These are phyloP conservation scores for Aristolochia californica DNA, from an alignment of 164 flowering plant species.

Conservation along the genomic window DNA sequence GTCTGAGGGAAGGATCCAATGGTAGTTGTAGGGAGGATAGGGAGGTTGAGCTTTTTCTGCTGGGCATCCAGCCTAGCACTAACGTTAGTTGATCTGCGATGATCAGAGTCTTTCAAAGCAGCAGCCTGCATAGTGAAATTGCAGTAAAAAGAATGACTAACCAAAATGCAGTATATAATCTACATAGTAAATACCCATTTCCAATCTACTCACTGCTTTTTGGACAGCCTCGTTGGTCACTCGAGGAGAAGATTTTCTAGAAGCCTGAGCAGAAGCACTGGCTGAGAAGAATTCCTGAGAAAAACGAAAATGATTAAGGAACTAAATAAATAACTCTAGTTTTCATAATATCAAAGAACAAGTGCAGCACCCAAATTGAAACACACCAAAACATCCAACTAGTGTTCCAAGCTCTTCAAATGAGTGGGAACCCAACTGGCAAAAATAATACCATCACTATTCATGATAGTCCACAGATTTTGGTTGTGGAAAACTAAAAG, in stretches of 20 bases:
- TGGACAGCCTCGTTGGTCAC: conserved; percentile 66
- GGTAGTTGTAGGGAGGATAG: conserved; percentile 65
- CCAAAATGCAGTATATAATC: not conserved
- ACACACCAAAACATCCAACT: no score
- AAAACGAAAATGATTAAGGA: not conserved
- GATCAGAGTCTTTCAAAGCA: conserved; percentile 65
- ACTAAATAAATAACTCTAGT: not conserved
- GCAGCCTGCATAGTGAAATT: conserved; percentile 34
- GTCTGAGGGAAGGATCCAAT: conserved; percentile 88
- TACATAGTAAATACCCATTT: no score
- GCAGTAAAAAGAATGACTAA: not conserved
- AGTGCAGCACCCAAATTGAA: no score
- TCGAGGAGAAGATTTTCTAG: conserved; percentile 63
- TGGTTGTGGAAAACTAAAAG: no score
- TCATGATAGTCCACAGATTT: no score
- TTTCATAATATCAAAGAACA: no score
- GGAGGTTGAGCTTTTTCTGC: conserved; percentile 62
- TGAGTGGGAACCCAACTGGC: no score
- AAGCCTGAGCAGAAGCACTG: conserved; percentile 56
- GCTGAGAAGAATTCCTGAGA: conserved; percentile 58
- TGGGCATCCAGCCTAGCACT: conserved; percentile 66
- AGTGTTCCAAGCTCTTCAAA: no score
- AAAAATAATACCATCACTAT: no score
- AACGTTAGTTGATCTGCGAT: conserved; percentile 60
- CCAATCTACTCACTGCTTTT: conserved; percentile 50